Percentiles rank a stretch among this genome's conserved stretches.
These are phyloP conservation scores for Fusarium duplospermum DNA, from an alignment of 2,329 filamentous ascomycete species.

Conservation along the genomic window DNA sequence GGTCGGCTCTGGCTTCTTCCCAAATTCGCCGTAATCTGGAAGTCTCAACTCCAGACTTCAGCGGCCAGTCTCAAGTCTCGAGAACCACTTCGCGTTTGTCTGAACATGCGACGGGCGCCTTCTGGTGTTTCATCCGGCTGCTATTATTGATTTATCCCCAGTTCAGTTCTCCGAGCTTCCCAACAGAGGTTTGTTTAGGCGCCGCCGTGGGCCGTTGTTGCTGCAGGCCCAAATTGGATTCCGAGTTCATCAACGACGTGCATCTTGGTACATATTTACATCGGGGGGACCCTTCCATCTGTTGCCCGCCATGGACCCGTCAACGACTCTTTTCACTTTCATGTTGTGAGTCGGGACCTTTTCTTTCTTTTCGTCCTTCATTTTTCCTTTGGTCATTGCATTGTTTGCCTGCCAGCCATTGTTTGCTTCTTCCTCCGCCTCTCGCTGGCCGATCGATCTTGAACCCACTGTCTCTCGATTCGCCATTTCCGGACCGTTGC, in stretches of 20 bases:
- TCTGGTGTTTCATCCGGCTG: conserved; percentile 42
- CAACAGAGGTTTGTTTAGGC: conserved; percentile 34
- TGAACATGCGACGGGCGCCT: conserved; percentile 40
- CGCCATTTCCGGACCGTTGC: conserved; percentile 20
- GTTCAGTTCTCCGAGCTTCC: conserved; percentile 18
- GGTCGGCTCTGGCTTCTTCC: conserved; percentile 16
- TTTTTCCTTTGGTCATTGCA: conserved; percentile 17
- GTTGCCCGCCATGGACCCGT: conserved; percentile 63
- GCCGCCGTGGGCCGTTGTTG: conserved; percentile 39
- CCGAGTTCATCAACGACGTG: conserved; percentile 19
- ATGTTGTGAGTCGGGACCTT: conserved; percentile 68
- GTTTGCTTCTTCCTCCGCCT: conserved; percentile 28
- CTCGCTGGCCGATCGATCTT: conserved; percentile 37
- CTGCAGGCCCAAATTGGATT: conserved; percentile 27
- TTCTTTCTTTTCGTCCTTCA: conserved; percentile 38
- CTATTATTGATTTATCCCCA: conserved; percentile 35
- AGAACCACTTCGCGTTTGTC: conserved; percentile 36
- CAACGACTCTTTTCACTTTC: conserved; percentile 76
- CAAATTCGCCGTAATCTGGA: conserved; percentile 32
- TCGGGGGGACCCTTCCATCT: conserved; percentile 20
- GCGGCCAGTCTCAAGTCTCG: conserved; percentile 24
- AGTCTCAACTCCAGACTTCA: conserved; percentile 32
- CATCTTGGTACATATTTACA: conserved; percentile 44
- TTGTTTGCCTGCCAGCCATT: conserved; percentile 15
- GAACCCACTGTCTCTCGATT: conserved; percentile 16